A percentile compares a stretch with the other conserved stretches of the same genome.
These are phyloP conservation scores for Ophiostoma quercus DNA, from an alignment of 2,329 filamentous ascomycete species.

Conservation along the genomic window DNA sequence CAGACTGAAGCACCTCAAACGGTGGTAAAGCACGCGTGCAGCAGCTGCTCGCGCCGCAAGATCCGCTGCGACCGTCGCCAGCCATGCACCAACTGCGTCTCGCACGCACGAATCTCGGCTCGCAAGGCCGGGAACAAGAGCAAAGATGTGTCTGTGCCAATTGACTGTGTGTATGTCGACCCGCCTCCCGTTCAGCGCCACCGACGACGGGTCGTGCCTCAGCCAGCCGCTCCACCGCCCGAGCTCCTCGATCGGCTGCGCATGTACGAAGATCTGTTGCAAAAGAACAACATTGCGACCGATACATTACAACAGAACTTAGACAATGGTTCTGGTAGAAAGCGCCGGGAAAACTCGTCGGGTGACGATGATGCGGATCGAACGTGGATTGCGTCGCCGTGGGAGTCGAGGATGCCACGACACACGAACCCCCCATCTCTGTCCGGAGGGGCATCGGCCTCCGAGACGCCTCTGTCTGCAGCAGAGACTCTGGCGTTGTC, in stretches of 20 bases:
- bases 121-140: not conserved
- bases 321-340: no score
- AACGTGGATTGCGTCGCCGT: not conserved
- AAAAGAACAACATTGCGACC: not conserved
- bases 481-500: not conserved
- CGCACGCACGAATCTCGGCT: slow-evolving; percentile 20
- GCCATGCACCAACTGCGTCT: slow-evolving; percentile 26
- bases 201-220: not conserved
- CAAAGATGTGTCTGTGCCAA: not conserved
- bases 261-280: not conserved
- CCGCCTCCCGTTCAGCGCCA: not conserved
- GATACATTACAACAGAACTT: no score
- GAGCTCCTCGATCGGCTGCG: not conserved
- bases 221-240: no score
- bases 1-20: not conserved
- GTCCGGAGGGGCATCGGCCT: not conserved
- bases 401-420: not conserved
- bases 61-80: slow-evolving; percentile 27
- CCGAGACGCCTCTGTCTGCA: not conserved
- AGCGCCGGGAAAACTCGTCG: no score
- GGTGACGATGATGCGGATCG: not conserved
- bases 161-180: not conserved
- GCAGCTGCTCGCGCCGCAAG: slow-evolving; percentile 26
- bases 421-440: not conserved
- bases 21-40: slow-evolving; percentile 24